A percentile compares a stretch with the other conserved stretches of the same genome.
These are phyloP conservation scores for Aspergillus vadensis DNA, from an alignment of 2,329 filamentous ascomycete species.

Conservation along the genomic window DNA sequence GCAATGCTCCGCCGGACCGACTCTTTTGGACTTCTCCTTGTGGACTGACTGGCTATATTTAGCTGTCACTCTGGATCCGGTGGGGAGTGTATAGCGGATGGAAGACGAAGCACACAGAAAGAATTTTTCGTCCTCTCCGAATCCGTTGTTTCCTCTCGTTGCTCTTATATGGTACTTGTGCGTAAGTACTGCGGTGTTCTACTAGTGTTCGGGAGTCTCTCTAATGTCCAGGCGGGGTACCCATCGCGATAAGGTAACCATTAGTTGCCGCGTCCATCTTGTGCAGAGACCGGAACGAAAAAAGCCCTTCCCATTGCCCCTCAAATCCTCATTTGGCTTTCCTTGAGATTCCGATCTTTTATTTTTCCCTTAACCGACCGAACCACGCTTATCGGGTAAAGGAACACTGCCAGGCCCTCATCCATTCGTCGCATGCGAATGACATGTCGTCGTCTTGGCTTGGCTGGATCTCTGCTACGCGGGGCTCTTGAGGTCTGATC, in stretches of 20 bases:
- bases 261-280: neutral
- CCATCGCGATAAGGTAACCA: neutral
- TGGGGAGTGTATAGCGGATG: conserved; percentile 9
- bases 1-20: conserved; percentile 8
- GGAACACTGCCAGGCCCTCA: conserved; percentile 9
- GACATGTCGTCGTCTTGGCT: conserved; percentile 21
- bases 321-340: neutral
- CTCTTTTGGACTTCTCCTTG: neutral
- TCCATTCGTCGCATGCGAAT: conserved; percentile 14
- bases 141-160: conserved; percentile 9
- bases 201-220: neutral
- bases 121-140: conserved; percentile 2
- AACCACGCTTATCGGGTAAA: conserved; percentile 23
- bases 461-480: conserved; percentile 10
- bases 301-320: neutral
- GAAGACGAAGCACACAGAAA: neutral
- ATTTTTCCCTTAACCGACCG: conserved; percentile 22
- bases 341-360: conserved; percentile 4
- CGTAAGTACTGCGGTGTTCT: too few relatives aligned
- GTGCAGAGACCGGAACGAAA: neutral
- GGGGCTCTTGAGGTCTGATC: conserved; percentile 11
- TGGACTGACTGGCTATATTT: conserved; percentile 11
- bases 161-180: conserved; percentile 11
- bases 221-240: conserved; percentile 11
- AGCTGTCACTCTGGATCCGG: conserved; percentile 9